phyloP scores from a whole-genome alignment of 805 yeast genomes.

The Saturnispora quitensis region DNA sequence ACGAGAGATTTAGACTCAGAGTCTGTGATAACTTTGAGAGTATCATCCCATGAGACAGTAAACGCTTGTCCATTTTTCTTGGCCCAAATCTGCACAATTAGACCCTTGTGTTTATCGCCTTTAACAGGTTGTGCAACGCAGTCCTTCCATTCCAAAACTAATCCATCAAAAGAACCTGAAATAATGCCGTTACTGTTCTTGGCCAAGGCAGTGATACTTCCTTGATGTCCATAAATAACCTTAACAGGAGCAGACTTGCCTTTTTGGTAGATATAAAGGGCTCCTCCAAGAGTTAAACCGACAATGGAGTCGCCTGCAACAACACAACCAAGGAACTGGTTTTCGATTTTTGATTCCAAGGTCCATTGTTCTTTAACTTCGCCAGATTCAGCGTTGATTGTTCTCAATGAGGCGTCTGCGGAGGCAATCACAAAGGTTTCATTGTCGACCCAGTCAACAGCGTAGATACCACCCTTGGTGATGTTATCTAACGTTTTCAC shows the following conservation, averaged over 20 bases:
- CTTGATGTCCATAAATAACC: conserved; percentile 70
- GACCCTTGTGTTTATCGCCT: conserved; percentile 49
- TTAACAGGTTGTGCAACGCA: conserved; percentile 28
- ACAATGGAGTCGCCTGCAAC: conserved; percentile 59
- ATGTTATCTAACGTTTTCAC: conserved; percentile 38
- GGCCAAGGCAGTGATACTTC: conserved; percentile 57
- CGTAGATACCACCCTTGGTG: conserved; percentile 77
- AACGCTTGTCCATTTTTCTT: conserved; percentile 20
- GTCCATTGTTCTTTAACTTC: conserved; percentile 42
- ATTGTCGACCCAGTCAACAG: conserved; percentile 56
- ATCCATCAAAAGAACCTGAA: conserved; percentile 82
- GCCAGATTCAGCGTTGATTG: conserved; percentile 45
- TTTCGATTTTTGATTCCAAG: conserved; percentile 37
- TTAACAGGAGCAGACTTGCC: conserved; percentile 31
- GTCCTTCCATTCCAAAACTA: conserved; percentile 50
- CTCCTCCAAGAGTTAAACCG: conserved; percentile 65
- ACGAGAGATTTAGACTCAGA: conserved; percentile 17
- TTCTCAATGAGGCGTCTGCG: conserved; percentile 69
- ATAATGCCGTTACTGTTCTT: conserved; percentile 20
- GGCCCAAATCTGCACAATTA: conserved; percentile 40
- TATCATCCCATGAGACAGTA: conserved; percentile 76
- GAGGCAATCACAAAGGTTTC: conserved; percentile 71
- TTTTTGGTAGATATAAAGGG: conserved; percentile 48
- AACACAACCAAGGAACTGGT: conserved; percentile 63
- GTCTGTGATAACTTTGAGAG: conserved; percentile 35